Evolutionary conservation across 1,139 yeast genomes (phyloP).

Genomic region (Lodderomyces orthopsilosis): DNA sequence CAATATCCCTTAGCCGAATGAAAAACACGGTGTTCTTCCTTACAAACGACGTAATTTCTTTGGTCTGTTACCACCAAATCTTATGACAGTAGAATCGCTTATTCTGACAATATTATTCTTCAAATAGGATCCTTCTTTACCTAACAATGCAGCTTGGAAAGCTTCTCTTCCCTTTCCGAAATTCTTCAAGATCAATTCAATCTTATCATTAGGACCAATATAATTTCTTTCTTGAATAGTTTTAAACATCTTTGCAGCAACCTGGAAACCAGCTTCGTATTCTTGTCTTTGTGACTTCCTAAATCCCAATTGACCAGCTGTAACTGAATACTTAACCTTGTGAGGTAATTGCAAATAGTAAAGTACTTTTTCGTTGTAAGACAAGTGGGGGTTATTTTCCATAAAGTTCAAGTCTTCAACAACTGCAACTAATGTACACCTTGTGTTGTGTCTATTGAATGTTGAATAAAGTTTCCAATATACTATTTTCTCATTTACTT

Average conservation of each 20-base stretch:
- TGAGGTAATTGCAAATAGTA: constrained; percentile 81
- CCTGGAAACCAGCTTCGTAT: constrained; percentile 93
- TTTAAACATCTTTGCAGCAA: constrained; percentile 70
- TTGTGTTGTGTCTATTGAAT: constrained; percentile 81
- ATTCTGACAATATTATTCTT: constrained; percentile 65
- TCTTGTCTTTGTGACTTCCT: constrained; percentile 82
- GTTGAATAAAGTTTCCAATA: constrained; percentile 74
- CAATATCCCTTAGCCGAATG: neutral
- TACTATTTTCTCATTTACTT: constrained; percentile 31
- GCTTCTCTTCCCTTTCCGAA: constrained; percentile 91
- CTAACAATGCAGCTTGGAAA: constrained; percentile 77
- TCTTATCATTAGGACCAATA: constrained; percentile 49
- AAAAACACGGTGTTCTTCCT: neutral
- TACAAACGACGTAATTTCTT: constrained; percentile 71
- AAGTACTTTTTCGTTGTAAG: constrained; percentile 73
- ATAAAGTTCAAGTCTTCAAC: constrained; percentile 62
- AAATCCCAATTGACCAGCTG: constrained; percentile 75
- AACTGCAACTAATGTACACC: constrained; percentile 70
- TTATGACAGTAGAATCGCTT: constrained; percentile 75
- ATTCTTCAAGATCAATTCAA: constrained; percentile 74
- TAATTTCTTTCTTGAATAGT: constrained; percentile 60
- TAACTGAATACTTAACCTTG: constrained; percentile 61
- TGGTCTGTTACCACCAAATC: constrained; percentile 89
- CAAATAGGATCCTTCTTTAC: constrained; percentile 79
- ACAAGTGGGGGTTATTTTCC: constrained; percentile 51